These are phyloP conservation scores for Dissophora ornata DNA, from an alignment of 192 early-diverging fungal species.

Conservation along the genomic window DNA sequence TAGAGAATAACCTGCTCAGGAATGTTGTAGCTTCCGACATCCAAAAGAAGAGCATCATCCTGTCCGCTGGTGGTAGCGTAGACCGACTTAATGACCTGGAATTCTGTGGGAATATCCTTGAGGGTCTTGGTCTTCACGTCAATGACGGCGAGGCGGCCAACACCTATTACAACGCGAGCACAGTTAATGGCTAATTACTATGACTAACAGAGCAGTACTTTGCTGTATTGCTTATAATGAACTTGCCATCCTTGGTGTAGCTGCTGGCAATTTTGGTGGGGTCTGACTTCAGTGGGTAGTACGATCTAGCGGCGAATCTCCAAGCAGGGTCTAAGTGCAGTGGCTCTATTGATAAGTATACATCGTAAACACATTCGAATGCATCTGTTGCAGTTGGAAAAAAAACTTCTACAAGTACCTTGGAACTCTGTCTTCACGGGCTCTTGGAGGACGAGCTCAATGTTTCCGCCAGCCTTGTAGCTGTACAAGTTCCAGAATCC, in stretches of 20 bases:
- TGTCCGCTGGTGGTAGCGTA: conserved; percentile 19
- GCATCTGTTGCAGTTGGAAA: background rate
- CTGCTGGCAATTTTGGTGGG: conserved; percentile 49
- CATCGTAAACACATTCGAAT: no score
- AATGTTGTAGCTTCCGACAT: conserved; percentile 41
- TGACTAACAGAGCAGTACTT: no score
- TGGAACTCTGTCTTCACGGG: conserved; percentile 75
- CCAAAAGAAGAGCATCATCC: conserved; percentile 39
- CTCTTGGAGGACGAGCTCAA: conserved; percentile 55
- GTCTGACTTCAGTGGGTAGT: conserved; percentile 51
- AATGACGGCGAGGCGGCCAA: conserved; percentile 21
- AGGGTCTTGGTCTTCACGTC: conserved; percentile 37
- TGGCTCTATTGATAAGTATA: no score
- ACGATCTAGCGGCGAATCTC: conserved; percentile 35
- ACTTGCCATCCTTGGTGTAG: conserved; percentile 45
- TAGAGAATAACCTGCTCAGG: conserved; percentile 30
- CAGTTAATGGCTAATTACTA: no score
- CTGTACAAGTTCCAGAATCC: conserved; percentile 82
- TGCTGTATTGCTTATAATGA: no score
- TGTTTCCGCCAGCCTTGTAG: conserved; percentile 39
- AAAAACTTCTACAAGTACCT: background rate
- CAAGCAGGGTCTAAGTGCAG: conserved; percentile 36
- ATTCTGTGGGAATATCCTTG: conserved; percentile 41
- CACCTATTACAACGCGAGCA: no score
- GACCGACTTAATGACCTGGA: conserved; percentile 30